A percentile compares a stretch with the other conserved stretches of the same genome.
phyloP scores from a whole-genome alignment of 768 basidiomycete species.

The Panellus pusillus region DNA sequence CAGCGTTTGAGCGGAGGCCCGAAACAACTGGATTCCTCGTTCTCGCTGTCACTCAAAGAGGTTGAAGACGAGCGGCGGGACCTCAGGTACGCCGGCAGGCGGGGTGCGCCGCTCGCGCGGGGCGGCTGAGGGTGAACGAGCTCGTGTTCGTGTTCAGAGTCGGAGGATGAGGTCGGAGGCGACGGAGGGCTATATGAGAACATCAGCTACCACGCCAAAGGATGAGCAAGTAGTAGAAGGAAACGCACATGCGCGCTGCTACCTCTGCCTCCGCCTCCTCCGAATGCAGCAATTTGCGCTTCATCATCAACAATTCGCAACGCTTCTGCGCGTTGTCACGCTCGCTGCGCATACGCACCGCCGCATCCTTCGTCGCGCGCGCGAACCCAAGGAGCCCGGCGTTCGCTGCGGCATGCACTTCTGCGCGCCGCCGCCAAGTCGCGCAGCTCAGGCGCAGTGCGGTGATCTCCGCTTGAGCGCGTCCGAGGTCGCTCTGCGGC shows the following conservation, averaged over 20 bases:
- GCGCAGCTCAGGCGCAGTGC: slow-evolving; percentile 6
- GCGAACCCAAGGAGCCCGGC: slow-evolving; percentile 9
- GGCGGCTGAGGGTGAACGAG: too few species aligned
- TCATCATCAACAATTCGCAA: neutral
- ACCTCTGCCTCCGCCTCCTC: neutral
- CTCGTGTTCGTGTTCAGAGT: too few species aligned
- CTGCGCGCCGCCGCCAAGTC: slow-evolving; percentile 15
- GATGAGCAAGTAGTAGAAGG: too few species aligned
- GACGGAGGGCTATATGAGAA: neutral
- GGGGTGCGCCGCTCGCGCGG: too few species aligned
- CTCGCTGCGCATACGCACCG: slow-evolving; percentile 11
- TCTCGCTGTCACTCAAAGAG: too few species aligned
- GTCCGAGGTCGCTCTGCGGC: slow-evolving; percentile 1
- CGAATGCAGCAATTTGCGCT: neutral
- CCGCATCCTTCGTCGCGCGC: neutral
- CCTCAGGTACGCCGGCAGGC: too few species aligned
- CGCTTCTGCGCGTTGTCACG: slow-evolving; percentile 3
- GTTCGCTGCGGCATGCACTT: slow-evolving; percentile 17
- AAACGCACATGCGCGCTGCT: neutral
- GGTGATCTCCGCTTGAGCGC: neutral
- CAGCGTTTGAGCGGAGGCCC: too few species aligned
- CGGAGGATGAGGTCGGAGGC: too few species aligned
- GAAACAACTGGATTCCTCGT: too few species aligned
- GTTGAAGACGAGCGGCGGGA: too few species aligned
- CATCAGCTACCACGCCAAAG: too few species aligned